These are phyloP conservation scores for Elongisporangium senticosum DNA, from an alignment of 352 stramenopile species.

Conservation along the genomic window DNA sequence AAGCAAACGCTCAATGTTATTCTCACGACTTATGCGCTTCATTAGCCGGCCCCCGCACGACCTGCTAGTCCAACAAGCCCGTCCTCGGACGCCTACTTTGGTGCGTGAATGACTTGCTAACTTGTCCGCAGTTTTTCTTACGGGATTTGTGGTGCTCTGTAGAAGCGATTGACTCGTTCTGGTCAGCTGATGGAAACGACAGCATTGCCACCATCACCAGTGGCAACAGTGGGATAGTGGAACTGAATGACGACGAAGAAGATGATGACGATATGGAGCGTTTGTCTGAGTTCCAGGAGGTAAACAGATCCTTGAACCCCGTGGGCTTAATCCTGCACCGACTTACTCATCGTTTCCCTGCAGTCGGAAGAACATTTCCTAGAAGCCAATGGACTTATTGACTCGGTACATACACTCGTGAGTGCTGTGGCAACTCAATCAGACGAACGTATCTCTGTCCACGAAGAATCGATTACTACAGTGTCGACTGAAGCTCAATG, in stretches of 20 bases:
- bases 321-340: neutral
- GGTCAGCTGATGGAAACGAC: neutral
- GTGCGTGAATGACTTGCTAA: neutral
- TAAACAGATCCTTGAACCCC: slow-evolving; percentile 12
- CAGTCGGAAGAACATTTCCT: slow-evolving; percentile 70
- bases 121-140: too few relatives aligned
- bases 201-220: neutral
- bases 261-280: slow-evolving; percentile 52
- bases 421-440: slow-evolving; percentile 26
- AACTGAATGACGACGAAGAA: slow-evolving; percentile 17
- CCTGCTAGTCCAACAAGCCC: neutral
- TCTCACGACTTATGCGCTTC: neutral
- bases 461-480: neutral
- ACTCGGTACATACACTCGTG: slow-evolving; percentile 82
- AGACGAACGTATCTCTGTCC: slow-evolving; percentile 8
- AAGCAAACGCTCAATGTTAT: neutral
- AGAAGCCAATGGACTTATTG: slow-evolving; percentile 67
- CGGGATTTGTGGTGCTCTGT: neutral
- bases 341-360: neutral
- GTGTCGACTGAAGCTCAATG: neutral
- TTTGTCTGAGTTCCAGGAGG: slow-evolving; percentile 68
- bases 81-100: neutral
- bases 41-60: neutral
- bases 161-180: neutral
- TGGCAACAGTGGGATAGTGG: neutral